Evolutionary conservation across 495 filamentous ascomycete genomes (phyloP).

Genomic region (Penicillium alfredii): DNA sequence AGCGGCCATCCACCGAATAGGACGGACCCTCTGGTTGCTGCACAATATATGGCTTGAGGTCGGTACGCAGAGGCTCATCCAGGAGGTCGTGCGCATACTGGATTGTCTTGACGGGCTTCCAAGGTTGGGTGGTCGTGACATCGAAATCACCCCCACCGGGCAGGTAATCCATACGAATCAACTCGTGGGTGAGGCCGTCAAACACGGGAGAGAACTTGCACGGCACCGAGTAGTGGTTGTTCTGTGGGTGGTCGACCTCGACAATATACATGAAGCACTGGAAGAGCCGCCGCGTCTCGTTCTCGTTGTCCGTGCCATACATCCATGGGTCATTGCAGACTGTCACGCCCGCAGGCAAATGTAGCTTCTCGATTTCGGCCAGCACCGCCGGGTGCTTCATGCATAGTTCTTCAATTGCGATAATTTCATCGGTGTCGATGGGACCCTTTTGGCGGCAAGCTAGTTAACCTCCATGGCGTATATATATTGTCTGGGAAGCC

Average conservation of each 20-base stretch:
- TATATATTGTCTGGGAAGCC: not conserved
- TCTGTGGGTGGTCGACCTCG: conserved; percentile 35
- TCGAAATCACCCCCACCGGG: conserved; percentile 32
- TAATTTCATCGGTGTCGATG: conserved; percentile 37
- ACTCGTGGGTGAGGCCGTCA: conserved; percentile 54
- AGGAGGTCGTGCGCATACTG: conserved; percentile 40
- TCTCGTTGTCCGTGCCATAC: conserved; percentile 36
- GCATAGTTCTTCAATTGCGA: conserved; percentile 36
- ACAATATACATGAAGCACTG: conserved; percentile 45
- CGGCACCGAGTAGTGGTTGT: conserved; percentile 76
- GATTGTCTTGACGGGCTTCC: conserved; percentile 52
- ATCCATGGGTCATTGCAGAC: conserved; percentile 46
- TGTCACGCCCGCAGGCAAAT: conserved; percentile 34
- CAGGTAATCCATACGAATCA: conserved; percentile 51
- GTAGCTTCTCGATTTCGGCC: conserved; percentile 38
- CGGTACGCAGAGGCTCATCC: conserved; percentile 38
- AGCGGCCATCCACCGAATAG: conserved; percentile 50
- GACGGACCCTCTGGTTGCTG: conserved; percentile 72
- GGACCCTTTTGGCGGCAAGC: conserved; percentile 22
- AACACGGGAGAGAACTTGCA: conserved; percentile 74
- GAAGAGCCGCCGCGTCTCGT: conserved; percentile 36
- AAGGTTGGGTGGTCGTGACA: conserved; percentile 29
- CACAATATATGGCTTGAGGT: conserved; percentile 72
- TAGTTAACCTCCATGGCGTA: conserved; percentile 3
- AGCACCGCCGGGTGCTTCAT: conserved; percentile 36